Conservation (phyloP, 2,329 filamentous ascomycete species). For the Bisporella sp. region DNA sequence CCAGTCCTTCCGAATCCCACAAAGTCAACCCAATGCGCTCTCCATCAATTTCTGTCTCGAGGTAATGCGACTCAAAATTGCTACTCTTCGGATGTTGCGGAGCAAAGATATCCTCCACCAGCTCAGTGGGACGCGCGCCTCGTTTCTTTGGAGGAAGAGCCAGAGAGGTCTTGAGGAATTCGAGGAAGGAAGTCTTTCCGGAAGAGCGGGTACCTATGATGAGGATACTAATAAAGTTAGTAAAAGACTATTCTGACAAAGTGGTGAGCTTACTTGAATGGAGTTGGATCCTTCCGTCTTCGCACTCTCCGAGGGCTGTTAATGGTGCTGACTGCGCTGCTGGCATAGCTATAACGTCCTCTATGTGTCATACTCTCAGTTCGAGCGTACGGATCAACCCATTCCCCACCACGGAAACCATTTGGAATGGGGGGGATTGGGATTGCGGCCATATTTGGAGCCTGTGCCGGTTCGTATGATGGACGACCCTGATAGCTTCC, state of each 20-base stretch:
- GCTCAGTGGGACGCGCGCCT: constrained; percentile 27
- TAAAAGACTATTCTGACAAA: not conserved
- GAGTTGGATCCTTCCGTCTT: constrained; percentile 92
- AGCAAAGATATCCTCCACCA: constrained; percentile 47
- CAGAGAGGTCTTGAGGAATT: constrained; percentile 84
- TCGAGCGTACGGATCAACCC: constrained; percentile 70
- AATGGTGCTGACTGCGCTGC: constrained; percentile 81
- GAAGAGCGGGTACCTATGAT: constrained; percentile 81
- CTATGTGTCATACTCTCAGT: constrained; percentile 96
- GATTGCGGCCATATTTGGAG: constrained; percentile 24
- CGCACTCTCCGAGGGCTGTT: constrained; percentile 89
- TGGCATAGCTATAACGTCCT: constrained; percentile 93
- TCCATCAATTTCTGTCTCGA: constrained; percentile 90
- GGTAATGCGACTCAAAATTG: constrained; percentile 79
- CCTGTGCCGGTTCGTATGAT: constrained; percentile 1
- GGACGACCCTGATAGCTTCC: constrained; percentile 35
- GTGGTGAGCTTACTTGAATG: constrained; percentile 77
- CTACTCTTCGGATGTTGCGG: constrained; percentile 31
- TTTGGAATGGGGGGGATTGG: constrained; percentile 51
- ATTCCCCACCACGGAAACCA: constrained; percentile 36
- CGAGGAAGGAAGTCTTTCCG: constrained; percentile 94
- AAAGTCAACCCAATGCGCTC: constrained; percentile 89
- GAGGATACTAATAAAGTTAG: constrained; percentile 59
- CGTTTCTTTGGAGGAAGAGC: constrained; percentile 78
- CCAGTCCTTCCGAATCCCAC: constrained; percentile 93